phyloP scores from a whole-genome alignment of 176 grass and related monocot species.

The Bromus sterilis region DNA sequence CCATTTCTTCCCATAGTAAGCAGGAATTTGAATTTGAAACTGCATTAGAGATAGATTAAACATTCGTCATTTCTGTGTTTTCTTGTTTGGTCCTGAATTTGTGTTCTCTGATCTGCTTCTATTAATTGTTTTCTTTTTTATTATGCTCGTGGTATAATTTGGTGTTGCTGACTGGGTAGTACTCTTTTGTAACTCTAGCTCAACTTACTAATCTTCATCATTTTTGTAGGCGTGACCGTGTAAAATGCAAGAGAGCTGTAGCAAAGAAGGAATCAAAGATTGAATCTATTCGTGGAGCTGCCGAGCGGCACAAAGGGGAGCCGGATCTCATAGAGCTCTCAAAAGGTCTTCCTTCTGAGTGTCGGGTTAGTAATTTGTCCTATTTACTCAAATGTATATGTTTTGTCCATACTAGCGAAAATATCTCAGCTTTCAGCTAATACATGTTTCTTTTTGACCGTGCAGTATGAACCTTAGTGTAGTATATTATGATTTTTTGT shows the following conservation, averaged over 20 bases:
- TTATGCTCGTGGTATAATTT: too few species aligned
- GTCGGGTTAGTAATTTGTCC: constrained; percentile 47
- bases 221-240: constrained; percentile 64
- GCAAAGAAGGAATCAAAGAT: constrained; percentile 29
- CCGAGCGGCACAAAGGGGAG: constrained; percentile 32
- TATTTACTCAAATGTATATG: neutral
- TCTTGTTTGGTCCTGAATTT: too few species aligned
- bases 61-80: too few species aligned
- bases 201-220: neutral
- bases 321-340: constrained; percentile 63
- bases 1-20: too few species aligned
- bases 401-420: neutral
- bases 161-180: too few species aligned
- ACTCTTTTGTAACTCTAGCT: neutral
- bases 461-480: neutral
- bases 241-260: constrained; percentile 70
- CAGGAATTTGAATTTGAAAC: too few species aligned
- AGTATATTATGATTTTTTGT: too few species aligned
- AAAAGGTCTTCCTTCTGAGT: constrained; percentile 76
- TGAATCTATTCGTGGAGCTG: neutral
- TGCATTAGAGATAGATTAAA: too few species aligned
- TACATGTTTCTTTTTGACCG: neutral
- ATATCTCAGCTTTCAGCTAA: neutral
- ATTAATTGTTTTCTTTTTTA: too few species aligned
- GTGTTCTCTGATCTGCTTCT: too few species aligned